Evolutionary conservation across 192 early-diverging fungal genomes (phyloP), one percentile per base, ranked within the genome.

Genomic region (Dimargaris cristalligena): DNA sequence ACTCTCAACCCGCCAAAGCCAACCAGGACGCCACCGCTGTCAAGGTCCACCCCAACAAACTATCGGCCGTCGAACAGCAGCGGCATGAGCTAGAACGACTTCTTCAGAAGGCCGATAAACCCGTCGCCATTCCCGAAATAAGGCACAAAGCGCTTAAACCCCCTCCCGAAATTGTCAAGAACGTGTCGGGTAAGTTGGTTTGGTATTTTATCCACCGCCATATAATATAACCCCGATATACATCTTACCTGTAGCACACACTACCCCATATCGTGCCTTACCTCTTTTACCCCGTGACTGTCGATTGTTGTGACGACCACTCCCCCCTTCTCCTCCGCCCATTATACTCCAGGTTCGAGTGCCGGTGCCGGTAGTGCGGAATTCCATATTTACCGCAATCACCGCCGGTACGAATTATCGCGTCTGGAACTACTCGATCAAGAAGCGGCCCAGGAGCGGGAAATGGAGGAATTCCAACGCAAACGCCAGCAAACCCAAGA

Each of bases 361-460:
- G 92, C 94, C 0, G 94, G 94, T 35, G 94, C 94, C 4, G 89
- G 92, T 18, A 90, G 87, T 74, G 91, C 90, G 34, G 94, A 97
- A 65, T 97, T 97, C 58, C 91, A 94, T 68, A 88, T 92, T 0
- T 97, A 97, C 61, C 70, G 91, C 64, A 83, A 87, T 25, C 71
- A 85, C 44, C 75, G 94, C 32, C 73, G 94, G 56, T 80, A 91
- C 63, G 94, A 97, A 62, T 82, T 88, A 66, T 73, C 81, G 18
- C 74, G 94, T 44, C 60, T 90, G 33, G 84, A 91, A 60, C 62
- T 75, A 9, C 82, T 95, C 80, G 90, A 92, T 3, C 38, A 60
- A 44, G 59, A 66, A 23, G 44, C 60, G 8, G 44, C 65, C 8
- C 38, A 80, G 76, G 83, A 81, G 58, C 68, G 71, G 31, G 84